These are phyloP conservation scores for Fusarium sp. DNA, from an alignment of 2,329 filamentous ascomycete species.

Conservation along the genomic window DNA sequence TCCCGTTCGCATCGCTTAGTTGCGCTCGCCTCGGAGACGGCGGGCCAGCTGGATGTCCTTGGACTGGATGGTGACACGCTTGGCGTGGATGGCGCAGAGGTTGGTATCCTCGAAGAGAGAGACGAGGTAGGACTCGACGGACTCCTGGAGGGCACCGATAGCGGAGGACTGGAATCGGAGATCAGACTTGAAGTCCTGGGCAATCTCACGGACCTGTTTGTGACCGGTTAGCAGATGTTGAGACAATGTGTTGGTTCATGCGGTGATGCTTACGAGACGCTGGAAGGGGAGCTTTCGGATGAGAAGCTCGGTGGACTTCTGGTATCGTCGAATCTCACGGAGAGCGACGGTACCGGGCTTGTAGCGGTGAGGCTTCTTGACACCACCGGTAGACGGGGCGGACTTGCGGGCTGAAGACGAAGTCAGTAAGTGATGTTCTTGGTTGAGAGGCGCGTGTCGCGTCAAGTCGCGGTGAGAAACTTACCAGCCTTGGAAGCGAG, in stretches of 20 bases:
- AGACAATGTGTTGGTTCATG: not conserved
- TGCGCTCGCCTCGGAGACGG: slow-evolving; percentile 93
- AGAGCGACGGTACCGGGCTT: slow-evolving; percentile 97
- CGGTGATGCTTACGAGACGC: slow-evolving; percentile 74
- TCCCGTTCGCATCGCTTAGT: slow-evolving; percentile 65
- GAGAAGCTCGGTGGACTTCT: slow-evolving; percentile 95
- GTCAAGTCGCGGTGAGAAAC: slow-evolving; percentile 31
- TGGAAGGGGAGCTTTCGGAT: slow-evolving; percentile 99
- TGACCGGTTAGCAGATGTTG: slow-evolving; percentile 20
- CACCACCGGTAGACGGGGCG: slow-evolving; percentile 94
- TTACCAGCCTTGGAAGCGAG: slow-evolving; percentile 93
- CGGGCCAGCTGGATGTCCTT: slow-evolving; percentile 98
- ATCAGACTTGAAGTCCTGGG: slow-evolving; percentile 94
- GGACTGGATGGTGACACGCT: slow-evolving; percentile 97
- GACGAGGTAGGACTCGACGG: slow-evolving; percentile 98
- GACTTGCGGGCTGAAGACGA: slow-evolving; percentile 80
- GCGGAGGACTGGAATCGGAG: slow-evolving; percentile 98
- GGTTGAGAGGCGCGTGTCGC: slow-evolving; percentile 29
- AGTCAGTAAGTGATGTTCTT: slow-evolving; percentile 28
- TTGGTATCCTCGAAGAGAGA: slow-evolving; percentile 99
- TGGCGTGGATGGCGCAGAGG: slow-evolving; percentile 98
- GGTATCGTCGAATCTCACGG: slow-evolving; percentile 98
- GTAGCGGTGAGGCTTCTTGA: slow-evolving; percentile 94
- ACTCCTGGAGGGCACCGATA: slow-evolving; percentile 97
- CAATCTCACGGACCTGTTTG: slow-evolving; percentile 87